A percentile compares a stretch with the other conserved stretches of the same genome.
phyloP scores from a whole-genome alignment of 805 yeast genomes.

The Spathaspora boniae region DNA sequence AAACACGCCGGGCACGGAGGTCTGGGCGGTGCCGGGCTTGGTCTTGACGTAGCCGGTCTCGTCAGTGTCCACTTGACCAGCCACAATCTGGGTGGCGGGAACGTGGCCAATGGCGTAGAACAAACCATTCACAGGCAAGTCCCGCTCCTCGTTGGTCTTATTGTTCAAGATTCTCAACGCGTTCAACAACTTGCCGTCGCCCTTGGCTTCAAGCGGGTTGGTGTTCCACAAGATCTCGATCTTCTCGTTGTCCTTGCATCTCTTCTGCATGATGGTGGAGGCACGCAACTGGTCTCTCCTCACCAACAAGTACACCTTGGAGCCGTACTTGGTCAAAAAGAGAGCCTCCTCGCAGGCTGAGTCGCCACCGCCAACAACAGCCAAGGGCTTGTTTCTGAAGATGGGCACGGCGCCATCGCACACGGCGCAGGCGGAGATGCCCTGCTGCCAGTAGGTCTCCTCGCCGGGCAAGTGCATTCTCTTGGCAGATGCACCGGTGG shows the following conservation, averaged over 20 bases:
- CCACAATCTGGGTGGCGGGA: constrained; percentile 79
- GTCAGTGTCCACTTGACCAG: constrained; percentile 76
- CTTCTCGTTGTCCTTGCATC: constrained; percentile 80
- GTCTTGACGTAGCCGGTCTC: constrained; percentile 87
- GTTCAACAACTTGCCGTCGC: constrained; percentile 82
- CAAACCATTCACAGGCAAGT: constrained; percentile 80
- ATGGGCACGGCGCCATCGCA: constrained; percentile 99
- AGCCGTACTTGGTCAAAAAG: constrained; percentile 95
- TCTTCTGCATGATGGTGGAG: constrained; percentile 93
- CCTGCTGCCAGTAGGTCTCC: constrained; percentile 98
- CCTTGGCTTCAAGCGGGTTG: constrained; percentile 83
- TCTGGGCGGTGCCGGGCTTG: constrained; percentile 81
- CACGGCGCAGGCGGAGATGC: constrained; percentile 99
- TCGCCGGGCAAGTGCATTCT: constrained; percentile 94
- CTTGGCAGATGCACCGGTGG: constrained; percentile 98
- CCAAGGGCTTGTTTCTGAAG: constrained; percentile 95
- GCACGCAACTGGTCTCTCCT: constrained; percentile 96
- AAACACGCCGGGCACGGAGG: constrained; percentile 85
- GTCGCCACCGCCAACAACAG: constrained; percentile 99
- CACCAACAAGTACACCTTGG: constrained; percentile 89
- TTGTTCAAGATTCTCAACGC: constrained; percentile 65
- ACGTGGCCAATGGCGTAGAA: constrained; percentile 98
- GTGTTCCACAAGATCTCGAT: constrained; percentile 88
- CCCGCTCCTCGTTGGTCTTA: constrained; percentile 63
- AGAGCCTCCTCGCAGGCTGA: constrained; percentile 99